These are phyloP conservation scores for Ceratocystis alfenasii DNA, from an alignment of 2,329 filamentous ascomycete species.

Conservation along the genomic window DNA sequence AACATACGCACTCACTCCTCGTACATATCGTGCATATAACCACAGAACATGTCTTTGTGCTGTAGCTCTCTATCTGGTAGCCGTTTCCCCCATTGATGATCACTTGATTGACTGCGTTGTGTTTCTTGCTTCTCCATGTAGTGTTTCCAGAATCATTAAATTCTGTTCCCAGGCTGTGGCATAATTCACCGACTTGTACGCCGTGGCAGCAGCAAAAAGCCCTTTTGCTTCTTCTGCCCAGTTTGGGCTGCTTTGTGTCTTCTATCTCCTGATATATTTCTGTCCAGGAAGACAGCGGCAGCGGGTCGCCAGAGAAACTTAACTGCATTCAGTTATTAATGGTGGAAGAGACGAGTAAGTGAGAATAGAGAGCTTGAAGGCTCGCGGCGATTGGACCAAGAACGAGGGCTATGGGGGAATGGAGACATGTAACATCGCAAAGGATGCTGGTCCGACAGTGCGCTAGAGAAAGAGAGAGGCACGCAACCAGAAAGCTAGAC, in stretches of 20 bases:
- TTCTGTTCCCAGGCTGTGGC: background rate
- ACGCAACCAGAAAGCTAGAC: background rate
- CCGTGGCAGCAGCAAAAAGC: background rate
- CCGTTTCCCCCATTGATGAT: background rate
- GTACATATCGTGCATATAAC: background rate
- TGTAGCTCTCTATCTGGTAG: background rate
- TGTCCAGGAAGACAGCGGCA: background rate
- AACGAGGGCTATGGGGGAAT: background rate
- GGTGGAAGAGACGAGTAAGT: background rate
- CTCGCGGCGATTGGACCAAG: background rate
- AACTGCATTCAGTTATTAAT: background rate
- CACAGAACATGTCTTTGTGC: background rate
- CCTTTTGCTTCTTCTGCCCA: background rate
- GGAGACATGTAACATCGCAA: background rate
- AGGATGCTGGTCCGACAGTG: background rate
- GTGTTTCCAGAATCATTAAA: slow-evolving; percentile 7
- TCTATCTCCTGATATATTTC: background rate
- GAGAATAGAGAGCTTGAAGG: background rate
- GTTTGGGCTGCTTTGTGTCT: background rate
- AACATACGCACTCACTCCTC: background rate
- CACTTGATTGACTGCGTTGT: background rate
- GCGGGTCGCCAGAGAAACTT: background rate
- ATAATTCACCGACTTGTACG: background rate
- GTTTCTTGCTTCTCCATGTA: background rate
- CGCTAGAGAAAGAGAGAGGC: background rate